Conservation (phyloP, 805 yeast species). For the Wickerhamiella azymoides region DNA sequence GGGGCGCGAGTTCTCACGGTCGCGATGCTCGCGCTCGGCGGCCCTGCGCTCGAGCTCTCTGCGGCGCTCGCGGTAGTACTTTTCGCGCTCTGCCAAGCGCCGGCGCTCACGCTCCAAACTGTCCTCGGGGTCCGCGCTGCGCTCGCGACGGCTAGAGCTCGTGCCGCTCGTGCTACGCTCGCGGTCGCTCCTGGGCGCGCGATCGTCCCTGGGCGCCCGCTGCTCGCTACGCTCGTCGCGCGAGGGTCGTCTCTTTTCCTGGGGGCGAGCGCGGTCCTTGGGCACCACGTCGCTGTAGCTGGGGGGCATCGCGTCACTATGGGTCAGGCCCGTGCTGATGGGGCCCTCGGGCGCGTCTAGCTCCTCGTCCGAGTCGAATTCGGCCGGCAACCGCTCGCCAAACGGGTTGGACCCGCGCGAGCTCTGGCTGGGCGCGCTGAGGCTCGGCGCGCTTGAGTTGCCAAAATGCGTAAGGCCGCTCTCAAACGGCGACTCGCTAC, state of each 20-base stretch:
- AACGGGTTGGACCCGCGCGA: conserved; percentile 1
- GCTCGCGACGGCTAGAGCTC: conserved; percentile 11
- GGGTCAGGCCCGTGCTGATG: background rate
- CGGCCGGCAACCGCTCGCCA: conserved; percentile 1
- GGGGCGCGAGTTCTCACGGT: background rate
- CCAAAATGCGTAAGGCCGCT: conserved; percentile 5
- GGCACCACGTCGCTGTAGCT: conserved; percentile 4
- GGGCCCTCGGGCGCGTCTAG: background rate
- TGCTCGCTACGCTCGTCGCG: background rate
- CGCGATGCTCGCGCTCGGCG: background rate
- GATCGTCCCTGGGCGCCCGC: conserved; percentile 11
- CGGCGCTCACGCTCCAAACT: conserved; percentile 17
- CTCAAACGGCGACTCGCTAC: conserved; percentile 21
- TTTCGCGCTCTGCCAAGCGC: conserved; percentile 13
- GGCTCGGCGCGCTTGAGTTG: conserved; percentile 4
- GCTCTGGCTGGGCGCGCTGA: background rate
- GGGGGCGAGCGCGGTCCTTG: background rate
- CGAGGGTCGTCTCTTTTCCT: conserved; percentile 1
- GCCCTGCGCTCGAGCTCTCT: conserved; percentile 15
- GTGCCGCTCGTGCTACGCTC: conserved; percentile 12
- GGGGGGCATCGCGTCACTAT: background rate
- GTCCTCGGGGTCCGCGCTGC: conserved; percentile 13
- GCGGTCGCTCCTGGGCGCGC: conserved; percentile 14
- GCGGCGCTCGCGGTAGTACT: conserved; percentile 16
- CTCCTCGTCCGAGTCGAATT: conserved; percentile 4